phyloP scores from a whole-genome alignment of 2,329 filamentous ascomycete species.

The Drechslerella stenobrocha region DNA sequence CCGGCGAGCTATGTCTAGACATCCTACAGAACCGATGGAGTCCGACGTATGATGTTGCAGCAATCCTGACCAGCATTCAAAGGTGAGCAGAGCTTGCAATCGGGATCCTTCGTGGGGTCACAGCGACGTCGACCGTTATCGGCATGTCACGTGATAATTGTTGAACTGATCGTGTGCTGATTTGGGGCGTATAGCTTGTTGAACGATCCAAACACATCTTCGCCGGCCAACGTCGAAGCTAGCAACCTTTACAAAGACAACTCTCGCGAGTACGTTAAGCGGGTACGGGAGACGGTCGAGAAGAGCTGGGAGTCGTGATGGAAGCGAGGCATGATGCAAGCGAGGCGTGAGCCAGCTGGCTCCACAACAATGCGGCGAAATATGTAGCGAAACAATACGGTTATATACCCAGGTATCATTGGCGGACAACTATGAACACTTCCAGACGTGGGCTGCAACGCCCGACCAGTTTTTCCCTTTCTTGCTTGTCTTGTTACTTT shows the following conservation, averaged over 20 bases:
- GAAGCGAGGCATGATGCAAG: too few species aligned
- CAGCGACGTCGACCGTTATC: constrained; percentile 4
- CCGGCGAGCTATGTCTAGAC: constrained; percentile 92
- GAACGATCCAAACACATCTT: constrained; percentile 98
- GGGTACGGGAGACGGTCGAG: constrained; percentile 93
- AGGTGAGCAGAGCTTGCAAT: constrained; percentile 63
- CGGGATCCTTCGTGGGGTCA: neutral
- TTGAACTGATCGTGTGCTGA: constrained; percentile 5
- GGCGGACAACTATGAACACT: neutral
- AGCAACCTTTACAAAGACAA: constrained; percentile 99
- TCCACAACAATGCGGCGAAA: constrained; percentile 21
- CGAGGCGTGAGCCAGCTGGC: neutral
- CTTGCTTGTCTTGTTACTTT: constrained; percentile 4
- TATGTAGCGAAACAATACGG: constrained; percentile 12
- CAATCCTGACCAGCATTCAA: constrained; percentile 95
- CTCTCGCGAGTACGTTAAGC: constrained; percentile 91
- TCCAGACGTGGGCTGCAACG: constrained; percentile 1
- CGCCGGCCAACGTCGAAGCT: constrained; percentile 94
- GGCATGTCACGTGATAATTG: constrained; percentile 32
- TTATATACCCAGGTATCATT: constrained; percentile 3
- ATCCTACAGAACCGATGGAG: constrained; percentile 99
- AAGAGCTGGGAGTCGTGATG: constrained; percentile 84
- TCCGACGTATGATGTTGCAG: constrained; percentile 96
- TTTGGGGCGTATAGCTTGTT: constrained; percentile 67
- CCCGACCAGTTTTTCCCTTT: too few species aligned